A percentile compares a stretch with the other conserved stretches of the same genome.
phyloP scores from a whole-genome alignment of 202 grass and related monocot genomes.

The Miscanthus sacchariflorus region DNA sequence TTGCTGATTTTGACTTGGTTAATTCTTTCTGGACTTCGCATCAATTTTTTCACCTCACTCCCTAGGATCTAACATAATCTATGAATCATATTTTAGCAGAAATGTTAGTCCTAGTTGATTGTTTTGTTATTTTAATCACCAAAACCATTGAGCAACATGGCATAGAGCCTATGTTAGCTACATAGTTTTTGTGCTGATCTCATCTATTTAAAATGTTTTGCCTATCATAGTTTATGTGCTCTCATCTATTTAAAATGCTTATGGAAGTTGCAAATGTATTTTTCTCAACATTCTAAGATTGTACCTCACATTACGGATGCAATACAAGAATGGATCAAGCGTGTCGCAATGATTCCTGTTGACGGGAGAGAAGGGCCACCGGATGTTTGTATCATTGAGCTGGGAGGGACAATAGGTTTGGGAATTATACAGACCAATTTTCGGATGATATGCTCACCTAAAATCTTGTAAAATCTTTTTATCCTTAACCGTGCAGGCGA shows the following conservation, averaged over 20 bases:
- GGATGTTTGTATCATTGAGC: constrained; percentile 71
- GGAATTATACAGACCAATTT: constrained; percentile 1
- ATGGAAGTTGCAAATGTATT: not conserved
- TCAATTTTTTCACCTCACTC: too few relatives aligned
- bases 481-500: constrained; percentile 57
- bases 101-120: too few relatives aligned
- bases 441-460: not conserved
- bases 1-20: too few relatives aligned
- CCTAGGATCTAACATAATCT: too few relatives aligned
- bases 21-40: too few relatives aligned
- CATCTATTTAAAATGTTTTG: not conserved
- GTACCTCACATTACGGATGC: constrained; percentile 70
- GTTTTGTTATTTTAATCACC: too few relatives aligned
- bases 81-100: too few relatives aligned
- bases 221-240: not conserved
- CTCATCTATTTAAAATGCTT: not conserved
- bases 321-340: constrained; percentile 77
- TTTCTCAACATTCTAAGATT: constrained; percentile 49
- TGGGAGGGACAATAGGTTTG: constrained; percentile 75
- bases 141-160: too few relatives aligned
- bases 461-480: not conserved
- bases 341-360: constrained; percentile 58
- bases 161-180: too few relatives aligned
- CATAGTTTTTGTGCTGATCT: too few relatives aligned
- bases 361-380: constrained; percentile 69